Base-by-base conservation (phyloP, 75 land plant genomes). In the Sequoia sempervirens region DNA sequence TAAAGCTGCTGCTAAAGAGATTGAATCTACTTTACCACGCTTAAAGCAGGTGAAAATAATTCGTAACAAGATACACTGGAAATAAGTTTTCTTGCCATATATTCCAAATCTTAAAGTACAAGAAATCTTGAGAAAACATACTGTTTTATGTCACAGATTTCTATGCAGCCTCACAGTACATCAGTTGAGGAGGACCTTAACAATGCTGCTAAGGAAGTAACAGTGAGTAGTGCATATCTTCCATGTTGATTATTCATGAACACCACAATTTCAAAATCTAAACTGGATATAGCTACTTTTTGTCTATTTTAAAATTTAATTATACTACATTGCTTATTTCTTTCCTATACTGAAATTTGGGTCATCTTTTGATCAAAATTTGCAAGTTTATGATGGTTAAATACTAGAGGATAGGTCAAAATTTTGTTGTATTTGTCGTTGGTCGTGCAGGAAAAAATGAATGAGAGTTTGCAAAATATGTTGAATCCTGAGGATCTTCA, bases 141-240 rank as follows among this genome's bases (percentile, higher is more conserved):
- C 32, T 26, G 37, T 50, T 45, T n/a, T 50, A 34, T 34, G 18
- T 66, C 80, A 38, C 88, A 97, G 99, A 88, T 91, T 82, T 84
- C 68, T 17, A 84, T 97, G 95, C 68, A 87, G 75, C 94, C 93
- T 45, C 95, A 97, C 75, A 38, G 52, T 34, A 81, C 89, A 38
- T 89, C 94, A 43, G 84, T 97, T 56, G 99, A 97, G 53, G 98
- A 97, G 41, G 98, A 97, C 86, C 92, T 97, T 20, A 81, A 91
- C 26, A 89, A 89, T 32, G 99, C 89, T 43, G 99, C 96, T 14
- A 88, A 84, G 75, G 84, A 94, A 94, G 94, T 94, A 10, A 84
- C 90, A 92, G 99, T 96, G 50, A 84, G 90, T 76, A 30, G 28
- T 81, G 53, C 37, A 32, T 38, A 30, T 50, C 50, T 76, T 36